phyloP scores from a whole-genome alignment of 345 rosid species.

The Citrus maxima region DNA sequence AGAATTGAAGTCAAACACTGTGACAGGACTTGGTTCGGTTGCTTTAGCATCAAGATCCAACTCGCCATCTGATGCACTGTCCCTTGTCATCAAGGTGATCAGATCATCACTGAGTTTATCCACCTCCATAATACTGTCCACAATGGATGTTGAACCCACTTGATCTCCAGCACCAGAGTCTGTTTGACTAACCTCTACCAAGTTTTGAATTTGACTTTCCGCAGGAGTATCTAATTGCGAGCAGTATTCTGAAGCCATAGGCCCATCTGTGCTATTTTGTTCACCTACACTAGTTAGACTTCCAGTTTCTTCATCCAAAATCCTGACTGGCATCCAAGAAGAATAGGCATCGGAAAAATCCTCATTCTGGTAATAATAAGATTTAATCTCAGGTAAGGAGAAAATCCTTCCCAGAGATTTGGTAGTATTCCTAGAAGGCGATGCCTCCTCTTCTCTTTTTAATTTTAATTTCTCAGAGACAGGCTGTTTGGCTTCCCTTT shows the following conservation, averaged over 20 bases:
- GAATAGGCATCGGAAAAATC: conserved; percentile 27
- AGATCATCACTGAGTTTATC: conserved; percentile 15
- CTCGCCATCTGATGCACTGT: conserved; percentile 7
- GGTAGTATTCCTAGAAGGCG: conserved; percentile 12
- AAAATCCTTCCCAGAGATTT: conserved; percentile 51
- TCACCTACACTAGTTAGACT: conserved; percentile 23
- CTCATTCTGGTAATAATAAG: conserved; percentile 17
- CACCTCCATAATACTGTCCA: conserved; percentile 9
- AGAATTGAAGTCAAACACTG: conserved; percentile 7
- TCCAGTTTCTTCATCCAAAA: neutral
- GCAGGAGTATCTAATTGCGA: conserved; percentile 16
- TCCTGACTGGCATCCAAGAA: conserved; percentile 14
- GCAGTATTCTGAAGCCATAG: conserved; percentile 23
- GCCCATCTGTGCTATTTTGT: conserved; percentile 19
- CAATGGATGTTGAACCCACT: conserved; percentile 7
- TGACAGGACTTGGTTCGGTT: conserved; percentile 19
- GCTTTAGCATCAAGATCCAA: conserved; percentile 11
- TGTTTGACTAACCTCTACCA: neutral
- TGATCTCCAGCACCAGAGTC: neutral
- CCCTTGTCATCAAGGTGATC: conserved; percentile 4
- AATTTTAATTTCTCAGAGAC: conserved; percentile 23
- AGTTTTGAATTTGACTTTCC: conserved; percentile 9
- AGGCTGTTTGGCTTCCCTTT: conserved; percentile 39
- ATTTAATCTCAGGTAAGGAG: conserved; percentile 62
- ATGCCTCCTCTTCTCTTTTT: conserved; percentile 28